A percentile compares a stretch with the other conserved stretches of the same genome.
Conservation (phyloP, 129 eudicot species). For the Apium graveolens region DNA sequence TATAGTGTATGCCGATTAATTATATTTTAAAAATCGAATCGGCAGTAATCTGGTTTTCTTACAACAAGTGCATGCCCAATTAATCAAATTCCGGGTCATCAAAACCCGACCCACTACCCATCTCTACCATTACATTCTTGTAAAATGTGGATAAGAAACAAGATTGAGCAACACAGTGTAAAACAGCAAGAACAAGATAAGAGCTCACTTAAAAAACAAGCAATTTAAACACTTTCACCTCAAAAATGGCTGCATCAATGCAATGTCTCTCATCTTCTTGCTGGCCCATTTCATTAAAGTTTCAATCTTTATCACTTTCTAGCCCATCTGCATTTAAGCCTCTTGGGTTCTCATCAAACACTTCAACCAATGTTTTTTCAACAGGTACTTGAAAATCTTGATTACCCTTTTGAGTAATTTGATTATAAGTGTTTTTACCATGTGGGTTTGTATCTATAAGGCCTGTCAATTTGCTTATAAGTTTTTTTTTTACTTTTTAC, state of each 20-base stretch:
- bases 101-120: not conserved
- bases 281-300: conserved; percentile 35
- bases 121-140: not conserved
- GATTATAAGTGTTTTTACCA: conserved; percentile 8
- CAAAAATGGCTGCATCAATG: conserved; percentile 33
- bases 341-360: conserved; percentile 50
- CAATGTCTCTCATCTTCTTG: conserved; percentile 42
- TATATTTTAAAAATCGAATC: too few species aligned
- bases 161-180: not conserved
- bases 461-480: too few species aligned
- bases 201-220: not conserved
- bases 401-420: too few species aligned
- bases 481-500: too few species aligned
- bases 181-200: not conserved
- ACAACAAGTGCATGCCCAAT: too few species aligned
- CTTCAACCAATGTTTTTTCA: conserved; percentile 48
- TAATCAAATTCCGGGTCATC: too few species aligned
- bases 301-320: conserved; percentile 45
- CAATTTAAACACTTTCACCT: not conserved
- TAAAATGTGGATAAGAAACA: not conserved
- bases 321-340: conserved; percentile 39
- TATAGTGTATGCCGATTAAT: too few species aligned
- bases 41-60: too few species aligned
- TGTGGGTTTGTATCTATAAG: conserved; percentile 44
- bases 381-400: conserved; percentile 30